Evolutionary conservation across 495 filamentous ascomycete genomes (phyloP).

Genomic region (Penicillium malachiteum): DNA sequence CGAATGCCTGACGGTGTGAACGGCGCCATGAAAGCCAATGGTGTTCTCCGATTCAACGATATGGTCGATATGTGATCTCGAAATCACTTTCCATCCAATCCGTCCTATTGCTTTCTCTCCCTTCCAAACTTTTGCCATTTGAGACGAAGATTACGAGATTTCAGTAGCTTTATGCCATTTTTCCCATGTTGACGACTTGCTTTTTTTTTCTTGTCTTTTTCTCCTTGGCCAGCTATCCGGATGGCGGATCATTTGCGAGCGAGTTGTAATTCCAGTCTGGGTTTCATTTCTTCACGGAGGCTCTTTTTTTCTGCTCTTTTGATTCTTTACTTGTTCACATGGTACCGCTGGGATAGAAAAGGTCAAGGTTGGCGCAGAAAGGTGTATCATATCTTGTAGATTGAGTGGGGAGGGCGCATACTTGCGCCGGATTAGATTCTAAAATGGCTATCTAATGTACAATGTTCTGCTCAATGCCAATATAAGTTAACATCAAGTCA

Average conservation of each 20-base stretch:
- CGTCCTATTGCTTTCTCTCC: background rate
- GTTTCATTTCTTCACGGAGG: conserved; percentile 3
- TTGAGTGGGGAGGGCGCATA: conserved; percentile 27
- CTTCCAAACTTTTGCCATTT: conserved; percentile 1
- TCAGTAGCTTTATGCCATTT: conserved; percentile 13
- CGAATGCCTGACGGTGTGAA: conserved; percentile 71
- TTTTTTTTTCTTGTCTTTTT: conserved; percentile 2
- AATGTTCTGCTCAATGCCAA: conserved; percentile 16
- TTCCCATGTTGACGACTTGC: conserved; percentile 14
- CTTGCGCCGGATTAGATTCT: conserved; percentile 33
- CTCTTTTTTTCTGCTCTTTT: conserved; percentile 1
- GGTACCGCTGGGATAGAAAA: conserved; percentile 19
- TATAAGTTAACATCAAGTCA: conserved; percentile 13
- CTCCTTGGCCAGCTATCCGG: conserved; percentile 1
- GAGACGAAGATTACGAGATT: conserved; percentile 26
- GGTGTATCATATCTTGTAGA: conserved; percentile 23
- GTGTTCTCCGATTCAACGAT: conserved; percentile 88
- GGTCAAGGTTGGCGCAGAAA: conserved; percentile 2
- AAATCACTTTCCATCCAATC: background rate
- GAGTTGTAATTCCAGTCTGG: background rate
- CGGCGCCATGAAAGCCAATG: conserved; percentile 79
- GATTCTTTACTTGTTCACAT: conserved; percentile 3
- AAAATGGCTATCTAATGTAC: conserved; percentile 36
- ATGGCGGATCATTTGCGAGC: conserved; percentile 3
- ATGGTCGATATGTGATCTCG: conserved; percentile 79